Conservation (phyloP, 192 early-diverging fungal species). For the Cetraspora pellucida region DNA sequence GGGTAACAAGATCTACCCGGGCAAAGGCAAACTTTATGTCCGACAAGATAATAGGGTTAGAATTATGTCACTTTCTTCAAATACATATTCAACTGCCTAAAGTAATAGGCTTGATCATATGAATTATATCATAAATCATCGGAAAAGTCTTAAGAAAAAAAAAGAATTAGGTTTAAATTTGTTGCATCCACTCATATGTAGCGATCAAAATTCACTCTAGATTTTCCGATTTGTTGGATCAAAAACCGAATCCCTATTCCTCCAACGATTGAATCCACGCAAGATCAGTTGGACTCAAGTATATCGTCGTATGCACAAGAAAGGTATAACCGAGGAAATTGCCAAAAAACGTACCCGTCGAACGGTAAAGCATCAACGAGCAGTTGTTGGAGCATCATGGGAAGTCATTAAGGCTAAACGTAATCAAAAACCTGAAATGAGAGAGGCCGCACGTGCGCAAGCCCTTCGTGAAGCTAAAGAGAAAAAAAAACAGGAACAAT, state of each 20-base stretch:
- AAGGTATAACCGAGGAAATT: slow-evolving; percentile 95
- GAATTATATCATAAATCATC: too few relatives aligned
- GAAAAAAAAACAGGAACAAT: slow-evolving; percentile 83
- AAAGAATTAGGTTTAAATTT: too few relatives aligned
- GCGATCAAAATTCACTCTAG: neutral
- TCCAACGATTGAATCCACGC: slow-evolving; percentile 96
- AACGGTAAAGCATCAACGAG: slow-evolving; percentile 95
- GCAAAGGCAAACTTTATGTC: slow-evolving; percentile 94
- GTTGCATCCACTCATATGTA: neutral
- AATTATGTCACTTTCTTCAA: slow-evolving; percentile 21
- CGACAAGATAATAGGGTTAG: slow-evolving; percentile 86
- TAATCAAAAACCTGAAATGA: slow-evolving; percentile 93
- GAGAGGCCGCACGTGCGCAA: slow-evolving; percentile 85
- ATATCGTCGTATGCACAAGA: slow-evolving; percentile 98
- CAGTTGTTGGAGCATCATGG: slow-evolving; percentile 91
- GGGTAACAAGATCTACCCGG: slow-evolving; percentile 99
- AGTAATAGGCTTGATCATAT: neutral
- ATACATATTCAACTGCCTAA: neutral
- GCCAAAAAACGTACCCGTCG: slow-evolving; percentile 95
- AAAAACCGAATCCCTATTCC: slow-evolving; percentile 96
- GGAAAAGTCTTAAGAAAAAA: too few relatives aligned
- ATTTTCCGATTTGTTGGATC: slow-evolving; percentile 94
- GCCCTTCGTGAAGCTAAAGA: slow-evolving; percentile 90
- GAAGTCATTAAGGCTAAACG: slow-evolving; percentile 98
- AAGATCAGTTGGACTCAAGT: slow-evolving; percentile 97